Base-by-base conservation (phyloP, 2,329 filamentous ascomycete species). In the Fusarium sp. region DNA sequence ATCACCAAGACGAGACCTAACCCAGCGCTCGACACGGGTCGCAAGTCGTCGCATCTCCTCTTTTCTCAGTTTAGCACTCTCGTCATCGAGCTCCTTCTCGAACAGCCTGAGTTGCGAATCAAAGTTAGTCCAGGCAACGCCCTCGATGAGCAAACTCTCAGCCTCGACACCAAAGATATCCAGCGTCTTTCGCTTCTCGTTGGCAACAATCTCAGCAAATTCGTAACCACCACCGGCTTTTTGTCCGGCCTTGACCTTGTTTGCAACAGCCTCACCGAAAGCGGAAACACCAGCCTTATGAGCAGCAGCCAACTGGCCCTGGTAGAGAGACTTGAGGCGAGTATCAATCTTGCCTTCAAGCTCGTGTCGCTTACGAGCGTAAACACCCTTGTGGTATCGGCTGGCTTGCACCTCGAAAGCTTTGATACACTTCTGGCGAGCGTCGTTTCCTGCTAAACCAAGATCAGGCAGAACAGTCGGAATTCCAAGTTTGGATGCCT, bases 21-120 rank as follows among this genome's bases (percentile, higher is more conserved):
- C 94, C 93, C 94, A 97, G 72, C 95, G 89, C 81, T 99, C 96
- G 24, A 97, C 92, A 20, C 96, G 88, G 32, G 90, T 96, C 3
- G 96, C 94, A 66, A 99, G 83, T 22, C 96, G 89, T 65, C 95
- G 89, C 93, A 99, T 97, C 81, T 99, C 96, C 70, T 99, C 96
- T 76, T 96, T 94, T 72, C 96, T 89, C 71, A 99, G 82, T 65
- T 92, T 90, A 40, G 87, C 86, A 70, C 94, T 97, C 54, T 96
- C 93, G 69, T 96, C 92, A 65, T 97, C 93, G 15, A 99, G 85
- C 60, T 99, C 96, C 77, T 96, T 95, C 76, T 92, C 91, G 73
- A 95, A 97, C 26, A 97, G 83, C 24, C 86, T 82, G 60, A 92
- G 85, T 78, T 97, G 92, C 47, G 94, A 86, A 75, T 90, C 89